Percentiles rank a stretch among this genome's conserved stretches.
Evolutionary conservation across 2,329 filamentous ascomycete species (phyloP).

Genomic region (Fusarium citri): DNA sequence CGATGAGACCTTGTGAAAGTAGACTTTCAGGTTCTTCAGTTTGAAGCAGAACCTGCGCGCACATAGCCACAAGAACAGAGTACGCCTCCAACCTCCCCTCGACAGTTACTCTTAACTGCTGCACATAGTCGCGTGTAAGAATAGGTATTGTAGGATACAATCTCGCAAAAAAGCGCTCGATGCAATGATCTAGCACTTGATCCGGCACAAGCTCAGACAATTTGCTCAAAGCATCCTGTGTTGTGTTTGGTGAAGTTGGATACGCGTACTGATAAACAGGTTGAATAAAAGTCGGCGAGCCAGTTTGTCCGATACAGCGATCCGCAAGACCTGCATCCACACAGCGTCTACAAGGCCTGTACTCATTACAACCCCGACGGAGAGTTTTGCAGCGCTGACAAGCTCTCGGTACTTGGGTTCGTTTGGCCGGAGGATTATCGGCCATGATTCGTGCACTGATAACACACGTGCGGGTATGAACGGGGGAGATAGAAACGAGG

Average conservation of each 20-base stretch:
- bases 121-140: constrained; percentile 53
- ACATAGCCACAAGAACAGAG: constrained; percentile 54
- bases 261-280: background rate
- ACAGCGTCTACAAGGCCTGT: constrained; percentile 58
- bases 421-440: constrained; percentile 46
- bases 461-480: background rate
- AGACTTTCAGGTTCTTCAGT: constrained; percentile 52
- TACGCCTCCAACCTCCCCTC: constrained; percentile 50
- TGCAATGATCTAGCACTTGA: constrained; percentile 53
- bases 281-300: constrained; percentile 15
- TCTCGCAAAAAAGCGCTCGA: constrained; percentile 54
- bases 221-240: constrained; percentile 34
- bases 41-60: constrained; percentile 56
- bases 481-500: background rate
- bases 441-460: constrained; percentile 19
- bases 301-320: constrained; percentile 50
- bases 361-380: constrained; percentile 59
- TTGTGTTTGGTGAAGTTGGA: background rate
- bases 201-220: constrained; percentile 51
- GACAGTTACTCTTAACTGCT: constrained; percentile 42
- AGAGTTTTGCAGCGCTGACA: constrained; percentile 58
- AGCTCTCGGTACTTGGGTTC: constrained; percentile 57
- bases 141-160: constrained; percentile 59
- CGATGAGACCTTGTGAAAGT: constrained; percentile 49
- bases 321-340: constrained; percentile 55